Base-by-base conservation (phyloP, 306 rosid species). In the Lotus japonicus region DNA sequence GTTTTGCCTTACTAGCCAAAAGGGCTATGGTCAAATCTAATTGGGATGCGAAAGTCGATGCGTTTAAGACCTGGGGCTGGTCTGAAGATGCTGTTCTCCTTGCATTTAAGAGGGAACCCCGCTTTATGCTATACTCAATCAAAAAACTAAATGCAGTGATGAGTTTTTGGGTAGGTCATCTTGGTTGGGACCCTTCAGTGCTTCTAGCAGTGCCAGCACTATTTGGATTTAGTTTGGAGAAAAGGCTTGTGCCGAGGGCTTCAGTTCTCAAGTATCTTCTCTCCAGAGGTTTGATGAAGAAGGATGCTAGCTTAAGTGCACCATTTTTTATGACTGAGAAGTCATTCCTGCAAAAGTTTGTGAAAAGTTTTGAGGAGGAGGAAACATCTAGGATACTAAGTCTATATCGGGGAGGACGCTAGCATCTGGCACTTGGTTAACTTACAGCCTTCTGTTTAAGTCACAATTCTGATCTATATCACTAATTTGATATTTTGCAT, bases 41-140 rank as follows among this genome's bases (percentile, higher is more conserved):
- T 0, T 85, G 86, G 88, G 67, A 85, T 13, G 77, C 66, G 0
- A 90, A 85, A 67, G 58, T 83, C 6, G 70, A 80, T n/a, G 38
- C 54, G 46, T 85, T 56, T 11, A 83, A 70, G 73, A 68, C 57
- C 9, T 87, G 89, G 91, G 96, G 96, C 11, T 90, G 62, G 77
- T 62, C 83, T 18, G 84, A 87, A 33, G 84, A 85, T 7, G 7
- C 16, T 3, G 28, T 61, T 78, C 46, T 26, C 5, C 3, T 38
- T 26, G 82, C 84, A 0, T 84, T 84, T 56, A 14, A 19, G 52
- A 82, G 1, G 70, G 17, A 16, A 6, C 95, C 96, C 0, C 11
- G 6, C 5, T 42, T 58, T 46, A 74, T 90, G 80, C 12, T 49
- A 18, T 0, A n/a, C 6, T 90, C 89, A 0, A 60, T 56, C 17